Evolutionary conservation across 2,329 filamentous ascomycete species (phyloP), one percentile per base, ranked within the genome.

Genomic region (Diaporthe citriasiana): DNA sequence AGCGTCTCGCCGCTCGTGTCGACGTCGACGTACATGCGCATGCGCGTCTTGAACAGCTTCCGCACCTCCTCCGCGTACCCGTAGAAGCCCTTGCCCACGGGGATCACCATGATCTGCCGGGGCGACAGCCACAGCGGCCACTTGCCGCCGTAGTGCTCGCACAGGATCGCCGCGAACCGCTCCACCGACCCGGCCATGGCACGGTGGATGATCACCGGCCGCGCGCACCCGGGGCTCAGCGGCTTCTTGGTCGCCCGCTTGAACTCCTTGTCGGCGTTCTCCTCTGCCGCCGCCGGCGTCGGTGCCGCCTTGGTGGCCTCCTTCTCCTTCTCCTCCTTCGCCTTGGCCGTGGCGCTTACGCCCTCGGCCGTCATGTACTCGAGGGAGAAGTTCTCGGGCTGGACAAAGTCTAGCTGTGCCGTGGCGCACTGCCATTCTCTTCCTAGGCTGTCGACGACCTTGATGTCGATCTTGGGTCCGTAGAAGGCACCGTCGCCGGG

Each of bases 391-490:
- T 95, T 95, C 79, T 93, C 88, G 1, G 93, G 93, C 27, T 94
- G 89, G 81, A 98, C 93, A 86, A 97, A 97, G 82, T 97, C 95
- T 71, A 97, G 90, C 85, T 98, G 96, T 78, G 98, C 75, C 15
- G 95, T 98, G 78, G 95, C 94, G 80, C 93, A 95, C 82, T 96
- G 93, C 85, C 91, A 93, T 74, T 78, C 94, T 82, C 95, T 91
- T 83, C 92, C 91, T 78, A 98, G 87, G 59, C 94, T 94, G 84
- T 98, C 96, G 69, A 92, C 93, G 80, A 99, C 95, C 76, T 94
- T 97, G 81, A 99, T 97, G 80, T 99, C 97, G 79, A 98, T 98
- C 90, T 99, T 99, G 69, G 97, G 97, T 1, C 97, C 97, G 83
- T 99, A 99, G 86, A 98, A 99, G 70, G 97, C 97, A 81, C 97